A percentile compares a stretch with the other conserved stretches of the same genome.
phyloP scores from a whole-genome alignment of 306 rosid genomes.

The Dalbergia cochinchinensis region DNA sequence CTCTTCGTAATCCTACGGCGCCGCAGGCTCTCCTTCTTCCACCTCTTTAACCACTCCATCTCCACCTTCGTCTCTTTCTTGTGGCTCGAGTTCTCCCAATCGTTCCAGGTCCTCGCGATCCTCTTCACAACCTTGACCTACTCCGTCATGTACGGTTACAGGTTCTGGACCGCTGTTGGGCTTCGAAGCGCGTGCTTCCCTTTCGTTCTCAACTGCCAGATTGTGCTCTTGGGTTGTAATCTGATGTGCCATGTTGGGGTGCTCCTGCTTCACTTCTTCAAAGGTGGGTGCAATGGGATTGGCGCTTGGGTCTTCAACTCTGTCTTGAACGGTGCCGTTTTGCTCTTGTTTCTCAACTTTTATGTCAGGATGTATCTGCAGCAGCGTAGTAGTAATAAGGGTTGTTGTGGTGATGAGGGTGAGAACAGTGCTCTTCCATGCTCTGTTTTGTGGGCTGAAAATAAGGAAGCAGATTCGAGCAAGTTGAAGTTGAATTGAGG shows the following conservation, averaged over 20 bases:
- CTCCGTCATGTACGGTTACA: slow-evolving; percentile 66
- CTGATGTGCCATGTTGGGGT: slow-evolving; percentile 79
- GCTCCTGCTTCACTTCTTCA: slow-evolving; percentile 65
- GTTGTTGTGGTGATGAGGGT: neutral
- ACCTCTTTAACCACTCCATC: slow-evolving; percentile 79
- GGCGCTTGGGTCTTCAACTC: slow-evolving; percentile 87
- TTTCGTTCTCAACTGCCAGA: slow-evolving; percentile 70
- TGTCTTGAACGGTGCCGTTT: slow-evolving; percentile 63
- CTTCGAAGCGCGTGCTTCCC: slow-evolving; percentile 65
- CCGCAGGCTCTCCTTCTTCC: slow-evolving; percentile 61
- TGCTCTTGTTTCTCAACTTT: slow-evolving; percentile 69
- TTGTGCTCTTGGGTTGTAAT: slow-evolving; percentile 68
- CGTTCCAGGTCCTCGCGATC: slow-evolving; percentile 86
- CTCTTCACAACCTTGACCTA: slow-evolving; percentile 69
- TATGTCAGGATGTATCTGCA: slow-evolving; percentile 57
- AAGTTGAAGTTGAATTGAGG: slow-evolving; percentile 41
- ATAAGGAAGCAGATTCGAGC: neutral
- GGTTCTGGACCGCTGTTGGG: slow-evolving; percentile 80
- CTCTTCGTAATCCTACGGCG: slow-evolving; percentile 62
- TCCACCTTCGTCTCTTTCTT: slow-evolving; percentile 65
- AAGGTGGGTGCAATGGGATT: slow-evolving; percentile 87
- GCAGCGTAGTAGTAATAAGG: neutral
- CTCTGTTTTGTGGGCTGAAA: neutral
- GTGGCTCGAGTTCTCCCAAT: slow-evolving; percentile 92
- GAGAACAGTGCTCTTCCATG: neutral